A percentile compares a stretch with the other conserved stretches of the same genome.
These are phyloP conservation scores for Debaryomyces nepalensis DNA, from an alignment of 1,139 yeast species.

Conservation along the genomic window DNA sequence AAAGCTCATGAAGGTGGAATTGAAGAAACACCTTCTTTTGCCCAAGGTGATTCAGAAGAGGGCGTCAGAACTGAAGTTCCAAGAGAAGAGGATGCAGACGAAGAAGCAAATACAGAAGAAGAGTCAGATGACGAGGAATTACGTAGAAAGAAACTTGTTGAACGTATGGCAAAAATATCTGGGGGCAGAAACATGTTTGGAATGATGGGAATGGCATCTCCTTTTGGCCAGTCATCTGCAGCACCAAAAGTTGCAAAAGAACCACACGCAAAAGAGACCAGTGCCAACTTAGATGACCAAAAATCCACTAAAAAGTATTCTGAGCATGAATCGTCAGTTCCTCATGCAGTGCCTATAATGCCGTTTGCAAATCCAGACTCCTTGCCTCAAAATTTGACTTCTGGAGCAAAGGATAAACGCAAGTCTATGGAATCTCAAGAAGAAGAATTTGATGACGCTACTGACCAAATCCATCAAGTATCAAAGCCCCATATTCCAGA, in stretches of 20 bases:
- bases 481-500: slow-evolving; percentile 20
- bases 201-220: slow-evolving; percentile 67
- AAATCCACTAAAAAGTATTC: slow-evolving; percentile 18
- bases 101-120: slow-evolving; percentile 30
- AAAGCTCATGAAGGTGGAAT: slow-evolving; percentile 18
- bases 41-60: slow-evolving; percentile 17
- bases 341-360: slow-evolving; percentile 53
- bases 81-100: slow-evolving; percentile 24
- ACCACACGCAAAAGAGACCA: slow-evolving; percentile 15
- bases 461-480: slow-evolving; percentile 1
- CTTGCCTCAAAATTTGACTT: slow-evolving; percentile 18
- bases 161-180: slow-evolving; percentile 94
- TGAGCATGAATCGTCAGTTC: slow-evolving; percentile 18
- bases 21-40: slow-evolving; percentile 15
- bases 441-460: slow-evolving; percentile 13
- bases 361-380: slow-evolving; percentile 47
- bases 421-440: slow-evolving; percentile 9
- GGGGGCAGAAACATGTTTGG: slow-evolving; percentile 92
- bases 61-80: slow-evolving; percentile 16
- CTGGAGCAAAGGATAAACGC: not conserved
- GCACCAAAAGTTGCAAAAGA: slow-evolving; percentile 18
- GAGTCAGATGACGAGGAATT: slow-evolving; percentile 76
- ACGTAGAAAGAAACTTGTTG: slow-evolving; percentile 78
- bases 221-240: slow-evolving; percentile 32
- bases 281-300: slow-evolving; percentile 15